phyloP scores from a whole-genome alignment of 768 basidiomycete species.

The Boletus barrowsii region DNA sequence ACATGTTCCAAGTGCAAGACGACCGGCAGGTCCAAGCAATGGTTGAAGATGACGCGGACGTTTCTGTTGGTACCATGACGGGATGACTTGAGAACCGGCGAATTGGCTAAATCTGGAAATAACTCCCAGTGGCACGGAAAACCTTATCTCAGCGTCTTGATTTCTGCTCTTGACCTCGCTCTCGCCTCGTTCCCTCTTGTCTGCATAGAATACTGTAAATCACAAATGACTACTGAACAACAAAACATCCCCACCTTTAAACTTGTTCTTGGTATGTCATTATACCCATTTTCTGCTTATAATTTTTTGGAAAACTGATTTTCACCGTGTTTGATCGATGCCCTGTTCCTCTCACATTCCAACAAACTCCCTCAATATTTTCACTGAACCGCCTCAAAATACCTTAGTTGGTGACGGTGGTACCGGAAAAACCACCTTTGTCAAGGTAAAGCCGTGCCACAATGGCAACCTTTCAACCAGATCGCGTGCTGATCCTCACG shows the following conservation, averaged over 20 bases:
- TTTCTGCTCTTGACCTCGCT: constrained; percentile 31
- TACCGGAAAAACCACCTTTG: constrained; percentile 97
- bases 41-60: no score
- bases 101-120: constrained; percentile 23
- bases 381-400: background rate
- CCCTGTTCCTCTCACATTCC: constrained; percentile 15
- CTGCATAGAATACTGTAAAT: constrained; percentile 23
- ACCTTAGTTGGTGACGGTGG: constrained; percentile 88
- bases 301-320: constrained; percentile 18
- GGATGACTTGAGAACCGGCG: background rate
- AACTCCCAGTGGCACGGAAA: constrained; percentile 30
- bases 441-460: constrained; percentile 65
- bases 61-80: no score
- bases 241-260: constrained; percentile 94
- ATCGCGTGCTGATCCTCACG: constrained; percentile 57
- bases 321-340: constrained; percentile 53
- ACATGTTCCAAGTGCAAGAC: background rate
- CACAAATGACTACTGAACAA: constrained; percentile 40
- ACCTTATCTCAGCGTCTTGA: constrained; percentile 36
- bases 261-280: constrained; percentile 87
- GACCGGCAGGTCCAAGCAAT: no score
- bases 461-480: constrained; percentile 24
- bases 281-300: background rate
- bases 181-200: constrained; percentile 14
- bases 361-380: constrained; percentile 5